A percentile compares a stretch with the other conserved stretches of the same genome.
These are phyloP conservation scores for Terfezia claveryi DNA, from an alignment of 495 filamentous ascomycete species.

Conservation along the genomic window DNA sequence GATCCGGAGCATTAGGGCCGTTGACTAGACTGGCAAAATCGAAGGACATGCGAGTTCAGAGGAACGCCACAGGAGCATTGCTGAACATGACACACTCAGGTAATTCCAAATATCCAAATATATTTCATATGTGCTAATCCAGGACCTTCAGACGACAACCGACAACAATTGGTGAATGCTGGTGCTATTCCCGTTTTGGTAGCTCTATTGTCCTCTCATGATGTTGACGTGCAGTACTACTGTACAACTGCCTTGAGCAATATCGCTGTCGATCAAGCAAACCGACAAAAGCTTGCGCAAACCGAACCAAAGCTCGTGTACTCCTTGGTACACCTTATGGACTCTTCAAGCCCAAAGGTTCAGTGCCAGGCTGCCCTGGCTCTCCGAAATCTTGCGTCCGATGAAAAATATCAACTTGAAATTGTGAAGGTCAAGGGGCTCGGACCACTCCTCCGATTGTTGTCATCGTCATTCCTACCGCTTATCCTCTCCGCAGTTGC, in stretches of 20 bases:
- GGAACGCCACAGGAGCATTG: slow-evolving; percentile 87
- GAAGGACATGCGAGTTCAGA: slow-evolving; percentile 94
- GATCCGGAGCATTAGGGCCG: slow-evolving; percentile 76
- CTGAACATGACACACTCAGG: slow-evolving; percentile 99
- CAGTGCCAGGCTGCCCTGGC: slow-evolving; percentile 94
- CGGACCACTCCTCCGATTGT: slow-evolving; percentile 58
- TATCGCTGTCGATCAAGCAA: slow-evolving; percentile 82
- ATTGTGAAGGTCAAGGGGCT: slow-evolving; percentile 80
- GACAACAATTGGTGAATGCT: slow-evolving; percentile 88
- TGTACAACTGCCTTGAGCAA: slow-evolving; percentile 97
- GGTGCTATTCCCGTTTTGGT: slow-evolving; percentile 93
- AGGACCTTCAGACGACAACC: slow-evolving; percentile 58
- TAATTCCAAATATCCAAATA: slow-evolving; percentile 22
- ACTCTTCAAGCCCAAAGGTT: slow-evolving; percentile 88
- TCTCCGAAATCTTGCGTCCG: slow-evolving; percentile 83
- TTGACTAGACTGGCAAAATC: slow-evolving; percentile 84
- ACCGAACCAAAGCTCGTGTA: slow-evolving; percentile 77
- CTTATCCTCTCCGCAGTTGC: slow-evolving; percentile 93
- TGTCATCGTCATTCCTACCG: slow-evolving; percentile 86
- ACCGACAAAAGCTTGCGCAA: slow-evolving; percentile 72
- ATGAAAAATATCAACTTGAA: slow-evolving; percentile 96
- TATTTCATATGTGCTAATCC: slow-evolving; percentile 7
- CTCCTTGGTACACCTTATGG: slow-evolving; percentile 86
- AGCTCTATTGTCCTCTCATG: slow-evolving; percentile 68
- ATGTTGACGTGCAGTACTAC: slow-evolving; percentile 98